Base-by-base conservation (phyloP, 2,329 filamentous ascomycete genomes). In the Ophiostoma sp. region DNA sequence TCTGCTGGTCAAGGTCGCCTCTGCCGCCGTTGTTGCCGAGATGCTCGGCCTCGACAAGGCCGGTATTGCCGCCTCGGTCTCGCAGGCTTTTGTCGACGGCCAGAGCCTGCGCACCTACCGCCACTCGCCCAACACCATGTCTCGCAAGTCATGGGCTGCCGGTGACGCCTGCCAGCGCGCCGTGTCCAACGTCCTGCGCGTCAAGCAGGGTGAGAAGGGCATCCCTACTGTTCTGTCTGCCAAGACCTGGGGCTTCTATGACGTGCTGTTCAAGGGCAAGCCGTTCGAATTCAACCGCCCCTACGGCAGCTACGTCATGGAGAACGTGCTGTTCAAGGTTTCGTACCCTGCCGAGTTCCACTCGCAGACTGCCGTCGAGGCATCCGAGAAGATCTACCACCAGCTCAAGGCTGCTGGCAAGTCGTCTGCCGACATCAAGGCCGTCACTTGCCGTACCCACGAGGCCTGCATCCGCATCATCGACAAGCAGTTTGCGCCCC, bases 261-360 rank as follows among this genome's bases (percentile, higher is more conserved):
- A 99, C 79, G 94, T 98, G 74, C 87, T 96, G 74, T 99, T 98
- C 86, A 92, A 94, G 84, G 93, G 93, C 82, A 93, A 96, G 77
- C 92, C 92, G 81, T 99, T 99, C 80, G 85, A 93, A 80, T 99
- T 97, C 86, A 94, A 98, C 85, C 89, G 95, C 73, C 89, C 90
- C 71, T 99, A 99, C 79, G 94, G 94, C 79, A 96, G 91, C 85
- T 99, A 99, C 81, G 95, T 99, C 75, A 99, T 99, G 95, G 95
- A 99, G 88, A 99, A 98, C 78, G 93, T 99, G 72, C 89, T 99
- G 74, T 99, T 99, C 90, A 99, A 99, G 88, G 95, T 99, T 72
- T 99, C 95, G 65, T 74, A 77, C 67, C 73, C 71, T 86, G 93
- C 94, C 77, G 94, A 98, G 80, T 98, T 98, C 86, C 94, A 98